Base-by-base conservation (phyloP, 176 grass and related monocot genomes). In the Neostapfia colusana region DNA sequence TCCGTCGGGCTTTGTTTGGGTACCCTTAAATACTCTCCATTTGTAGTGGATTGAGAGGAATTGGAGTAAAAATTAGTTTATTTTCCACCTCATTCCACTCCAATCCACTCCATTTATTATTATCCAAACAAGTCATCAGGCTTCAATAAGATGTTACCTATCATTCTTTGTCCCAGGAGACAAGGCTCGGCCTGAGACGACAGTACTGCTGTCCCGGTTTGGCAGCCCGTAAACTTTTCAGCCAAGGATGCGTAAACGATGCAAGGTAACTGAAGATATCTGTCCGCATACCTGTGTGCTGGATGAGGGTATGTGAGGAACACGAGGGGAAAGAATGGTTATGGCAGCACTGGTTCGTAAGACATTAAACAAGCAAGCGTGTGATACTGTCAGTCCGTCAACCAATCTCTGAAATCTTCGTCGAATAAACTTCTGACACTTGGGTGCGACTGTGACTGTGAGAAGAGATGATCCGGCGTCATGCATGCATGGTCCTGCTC, bases 171-270 rank as follows among this genome's bases (percentile, higher is more conserved):
- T 56, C 27, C 31, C 31, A 31, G 31, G 31, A 31, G 31, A 31
- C 31, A 10, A 74, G 49, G 38, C 20, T 34, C 18, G 17, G 16
- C 20, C 48, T 17, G 40, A 44, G n/a, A 51, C 18, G 25, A 41
- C 69, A 56, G 26, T 40, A 16, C n/a, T n/a, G n/a, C 31, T 48
- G 61, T 49, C 40, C 14, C 12, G 24, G 15, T 10, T 10, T 1
- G 54, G 36, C 84, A 45, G 43, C 43, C 15, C 27, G 49, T 72
- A 56, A 66, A 21, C 38, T n/a, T 63, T 63, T 36, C 74, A 45
- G 40, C 57, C 26, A 63, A 20, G 16, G 20, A 40, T 24, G 25
- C 10, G 25, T 11, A 2, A 8, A n/a, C 7, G 51, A 54, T 25
- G 54, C 18, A 6, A 0, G 4, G 27, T 16, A 60, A 59, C n/a